A percentile compares a stretch with the other conserved stretches of the same genome.
Conservation (phyloP, 2,329 filamentous ascomycete species). For the Escovopsis sp. region DNA sequence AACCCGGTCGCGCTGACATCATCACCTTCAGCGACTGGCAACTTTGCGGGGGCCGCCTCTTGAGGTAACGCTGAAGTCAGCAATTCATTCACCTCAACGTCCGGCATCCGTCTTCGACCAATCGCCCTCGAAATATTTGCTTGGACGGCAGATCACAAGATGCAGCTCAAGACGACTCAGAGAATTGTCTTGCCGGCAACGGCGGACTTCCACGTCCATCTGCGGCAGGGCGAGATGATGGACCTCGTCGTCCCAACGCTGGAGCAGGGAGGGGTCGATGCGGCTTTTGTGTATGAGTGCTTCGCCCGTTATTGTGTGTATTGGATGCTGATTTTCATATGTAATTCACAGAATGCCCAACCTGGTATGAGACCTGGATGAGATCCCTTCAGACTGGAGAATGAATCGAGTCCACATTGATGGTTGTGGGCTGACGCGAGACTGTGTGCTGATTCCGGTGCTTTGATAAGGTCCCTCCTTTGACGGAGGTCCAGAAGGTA, state of each 20-base stretch:
- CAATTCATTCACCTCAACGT: no score
- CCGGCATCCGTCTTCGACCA: no score
- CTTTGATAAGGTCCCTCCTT: constrained; percentile 29
- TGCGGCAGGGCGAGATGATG: constrained; percentile 54
- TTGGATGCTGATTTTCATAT: background rate
- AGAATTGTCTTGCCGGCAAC: constrained; percentile 43
- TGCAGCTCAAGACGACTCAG: constrained; percentile 21
- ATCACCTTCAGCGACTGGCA: no score
- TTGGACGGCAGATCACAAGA: constrained; percentile 8
- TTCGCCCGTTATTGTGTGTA: background rate
- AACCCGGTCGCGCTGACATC: no score
- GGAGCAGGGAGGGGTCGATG: constrained; percentile 49
- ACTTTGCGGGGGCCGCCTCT: no score
- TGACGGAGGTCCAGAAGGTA: constrained; percentile 37
- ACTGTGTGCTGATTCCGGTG: background rate
- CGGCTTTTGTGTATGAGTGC: constrained; percentile 34
- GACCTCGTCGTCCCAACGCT: constrained; percentile 36
- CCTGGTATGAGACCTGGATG: constrained; percentile 24
- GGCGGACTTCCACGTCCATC: constrained; percentile 57
- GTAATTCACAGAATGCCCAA: constrained; percentile 39
- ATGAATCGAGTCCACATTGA: no score
- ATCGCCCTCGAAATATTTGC: no score
- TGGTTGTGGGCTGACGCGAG: background rate
- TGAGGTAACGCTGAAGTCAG: no score
- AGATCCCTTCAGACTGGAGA: no score